Conservation (phyloP, 179 eudicot genomes). For the Beta corolliflora region DNA sequence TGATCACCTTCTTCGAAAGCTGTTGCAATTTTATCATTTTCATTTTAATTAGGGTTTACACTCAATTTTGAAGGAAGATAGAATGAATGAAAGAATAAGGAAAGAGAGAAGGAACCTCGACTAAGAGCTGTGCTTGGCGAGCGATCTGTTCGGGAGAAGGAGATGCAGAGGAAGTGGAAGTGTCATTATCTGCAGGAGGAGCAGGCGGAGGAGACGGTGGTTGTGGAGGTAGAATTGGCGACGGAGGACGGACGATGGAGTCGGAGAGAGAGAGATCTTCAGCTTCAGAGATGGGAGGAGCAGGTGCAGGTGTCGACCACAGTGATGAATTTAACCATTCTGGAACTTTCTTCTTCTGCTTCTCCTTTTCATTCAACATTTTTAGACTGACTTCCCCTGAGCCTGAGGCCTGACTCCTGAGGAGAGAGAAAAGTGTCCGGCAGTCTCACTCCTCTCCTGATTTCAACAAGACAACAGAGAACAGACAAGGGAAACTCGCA, state of each 20-base stretch:
- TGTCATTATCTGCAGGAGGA: constrained; percentile 33
- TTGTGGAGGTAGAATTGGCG: constrained; percentile 13
- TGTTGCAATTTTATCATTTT: constrained; percentile 7
- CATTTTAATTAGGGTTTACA: neutral
- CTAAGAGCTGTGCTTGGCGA: constrained; percentile 77
- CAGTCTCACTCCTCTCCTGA: too few relatives aligned
- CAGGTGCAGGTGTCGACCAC: constrained; percentile 56
- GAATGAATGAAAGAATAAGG: too few relatives aligned
- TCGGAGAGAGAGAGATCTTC: constrained; percentile 21
- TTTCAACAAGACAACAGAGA: too few relatives aligned
- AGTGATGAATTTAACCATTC: constrained; percentile 95
- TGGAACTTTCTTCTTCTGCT: constrained; percentile 56
- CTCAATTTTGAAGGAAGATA: neutral
- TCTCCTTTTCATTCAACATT: constrained; percentile 20
- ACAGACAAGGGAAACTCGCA: too few relatives aligned
- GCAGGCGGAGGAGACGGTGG: neutral
- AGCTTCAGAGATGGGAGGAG: constrained; percentile 15
- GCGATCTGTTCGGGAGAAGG: constrained; percentile 62
- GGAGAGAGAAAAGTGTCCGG: too few relatives aligned
- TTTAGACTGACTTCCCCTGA: neutral
- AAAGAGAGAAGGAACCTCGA: constrained; percentile 51
- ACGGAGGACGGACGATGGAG: constrained; percentile 17
- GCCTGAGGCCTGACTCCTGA: too few relatives aligned
- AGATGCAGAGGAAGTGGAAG: constrained; percentile 30
- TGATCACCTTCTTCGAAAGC: constrained; percentile 88